Evolutionary conservation across 495 filamentous ascomycete species (phyloP), one percentile per base, ranked within the genome.

Genomic region (Lophiostoma macrostomum): DNA sequence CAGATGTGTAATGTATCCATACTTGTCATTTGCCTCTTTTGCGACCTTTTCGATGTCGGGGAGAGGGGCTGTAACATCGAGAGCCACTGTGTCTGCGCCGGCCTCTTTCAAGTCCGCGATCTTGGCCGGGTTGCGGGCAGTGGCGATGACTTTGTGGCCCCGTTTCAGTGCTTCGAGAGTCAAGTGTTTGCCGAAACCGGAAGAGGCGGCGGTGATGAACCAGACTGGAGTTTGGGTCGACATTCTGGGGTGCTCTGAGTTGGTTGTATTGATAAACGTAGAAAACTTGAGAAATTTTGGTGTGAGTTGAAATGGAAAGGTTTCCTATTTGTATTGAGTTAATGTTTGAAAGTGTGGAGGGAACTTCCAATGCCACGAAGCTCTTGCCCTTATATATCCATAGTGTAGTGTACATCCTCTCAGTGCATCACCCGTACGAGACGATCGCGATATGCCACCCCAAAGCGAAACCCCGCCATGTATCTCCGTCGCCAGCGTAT

Each of bases 71-170:
- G 68, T 74, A 6, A 79, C 71, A 58, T 81, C 76, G 1, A 79
- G 66, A 38, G 69, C 60, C 5, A 76, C 40, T 8, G 59, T 65
- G 2, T 65, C 60, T 4, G 73, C 75, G 1, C 78, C 78, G 2
- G 69, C 60, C 0, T 68, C 66, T 50, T 71, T 64, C 12, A 80
- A 67, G 39, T 69, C 56, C 22, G 69, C 44, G 12, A 80, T 66
- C 29, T 65, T 70, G 0, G 70, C 58, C 16, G 66, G 60, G 42
- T 65, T 67, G 19, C 80, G 78, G 18, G 75, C 76, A 1, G 76
- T 76, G 4, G 80, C 80, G 44, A 85, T 77, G 16, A 80, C 77
- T 24, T 68, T 68, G 63, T 82, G 77, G 0, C 80, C 81, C 18
- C 73, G 69, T 6, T 69, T 60, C n/a, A 75, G 67, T 27, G 76